Evolutionary conservation across 257 asterid species (phyloP), one percentile per base, ranked within the genome.

Genomic region (Scutellaria minor): DNA sequence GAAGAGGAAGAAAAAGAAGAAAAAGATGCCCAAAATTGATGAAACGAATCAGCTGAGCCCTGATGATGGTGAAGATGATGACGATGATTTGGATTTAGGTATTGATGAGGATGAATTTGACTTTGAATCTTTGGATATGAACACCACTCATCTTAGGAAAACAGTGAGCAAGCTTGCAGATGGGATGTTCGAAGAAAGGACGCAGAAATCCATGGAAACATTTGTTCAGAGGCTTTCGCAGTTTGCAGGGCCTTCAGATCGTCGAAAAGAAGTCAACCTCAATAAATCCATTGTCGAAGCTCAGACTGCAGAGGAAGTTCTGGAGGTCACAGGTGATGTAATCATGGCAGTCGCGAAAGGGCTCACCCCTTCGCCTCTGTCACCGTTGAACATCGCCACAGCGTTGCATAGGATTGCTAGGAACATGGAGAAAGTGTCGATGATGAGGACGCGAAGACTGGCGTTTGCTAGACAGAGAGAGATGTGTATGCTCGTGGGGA

Each of bases 321-420:
- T 95, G 75, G 96, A 91, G 83, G 93, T 86, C 44, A 82, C 96
- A 15, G 80, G 93, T 10, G 98, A 95, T 37, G 66, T 82, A 18
- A 83, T 91, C 62, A 68, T 78, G 70, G 98, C 98, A 39, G 97
- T 95, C 35, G 87, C 85, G 4, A 95, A 90, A 81, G 97, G 99
- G 51, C 98, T 94, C 71, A 85, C 77, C 79, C 99, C 99, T 51
- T 94, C 99, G 0, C 99, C 99, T 6, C 96, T 94, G 76, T 84
- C 98, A 6, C 96, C 99, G 18, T 73, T 91, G 70, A 94, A 94
- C 65, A 82, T 90, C 40, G 98, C 98, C 48, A 94, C 99, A 2
- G 93, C 98, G 9, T 79, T 94, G 51, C 99, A 91, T 61, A 86
- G 99, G 77, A 90, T 94, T 37, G 99, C 97, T n/a, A 94, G 89